Evolutionary conservation across 2,329 filamentous ascomycete genomes (phyloP).

Genomic region (Clonostachys rhizophaga): DNA sequence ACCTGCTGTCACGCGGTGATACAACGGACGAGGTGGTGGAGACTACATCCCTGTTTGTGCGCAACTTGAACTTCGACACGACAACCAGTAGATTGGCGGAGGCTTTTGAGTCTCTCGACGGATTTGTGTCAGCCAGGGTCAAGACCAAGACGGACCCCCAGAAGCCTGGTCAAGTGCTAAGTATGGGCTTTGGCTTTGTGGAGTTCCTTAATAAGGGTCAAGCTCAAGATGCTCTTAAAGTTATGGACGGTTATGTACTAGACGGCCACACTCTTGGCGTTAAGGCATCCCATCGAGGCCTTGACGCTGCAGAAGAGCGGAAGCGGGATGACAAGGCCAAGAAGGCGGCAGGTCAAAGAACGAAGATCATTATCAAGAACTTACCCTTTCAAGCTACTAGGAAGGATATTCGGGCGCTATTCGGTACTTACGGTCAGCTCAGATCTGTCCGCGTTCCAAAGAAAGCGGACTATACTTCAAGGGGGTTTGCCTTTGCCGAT

Average conservation of each 20-base stretch:
- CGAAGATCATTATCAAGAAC: conserved; percentile 98
- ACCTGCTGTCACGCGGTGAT: conserved; percentile 58
- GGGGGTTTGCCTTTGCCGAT: conserved; percentile 95
- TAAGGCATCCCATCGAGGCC: conserved; percentile 79
- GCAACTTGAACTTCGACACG: conserved; percentile 90
- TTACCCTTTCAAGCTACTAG: conserved; percentile 93
- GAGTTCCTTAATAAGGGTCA: conserved; percentile 78
- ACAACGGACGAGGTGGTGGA: conserved; percentile 50
- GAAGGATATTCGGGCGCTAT: conserved; percentile 82
- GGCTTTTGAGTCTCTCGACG: conserved; percentile 75
- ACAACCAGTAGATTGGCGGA: conserved; percentile 72
- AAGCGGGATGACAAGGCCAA: conserved; percentile 78
- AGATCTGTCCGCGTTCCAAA: conserved; percentile 90
- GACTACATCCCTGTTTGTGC: conserved; percentile 81
- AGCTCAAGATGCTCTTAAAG: conserved; percentile 72
- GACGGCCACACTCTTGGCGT: conserved; percentile 83
- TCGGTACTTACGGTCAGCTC: conserved; percentile 87
- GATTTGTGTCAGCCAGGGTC: conserved; percentile 83
- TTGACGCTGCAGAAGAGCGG: conserved; percentile 83
- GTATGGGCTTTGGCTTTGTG: conserved; percentile 96
- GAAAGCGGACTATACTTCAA: conserved; percentile 84
- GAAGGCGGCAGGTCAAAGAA: conserved; percentile 70
- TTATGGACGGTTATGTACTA: conserved; percentile 87
- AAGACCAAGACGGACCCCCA: conserved; percentile 95
- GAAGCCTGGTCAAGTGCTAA: conserved; percentile 78